A percentile compares a stretch with the other conserved stretches of the same genome.
phyloP scores from a whole-genome alignment of 768 basidiomycete genomes.

The Clitopilus hobsonii region DNA sequence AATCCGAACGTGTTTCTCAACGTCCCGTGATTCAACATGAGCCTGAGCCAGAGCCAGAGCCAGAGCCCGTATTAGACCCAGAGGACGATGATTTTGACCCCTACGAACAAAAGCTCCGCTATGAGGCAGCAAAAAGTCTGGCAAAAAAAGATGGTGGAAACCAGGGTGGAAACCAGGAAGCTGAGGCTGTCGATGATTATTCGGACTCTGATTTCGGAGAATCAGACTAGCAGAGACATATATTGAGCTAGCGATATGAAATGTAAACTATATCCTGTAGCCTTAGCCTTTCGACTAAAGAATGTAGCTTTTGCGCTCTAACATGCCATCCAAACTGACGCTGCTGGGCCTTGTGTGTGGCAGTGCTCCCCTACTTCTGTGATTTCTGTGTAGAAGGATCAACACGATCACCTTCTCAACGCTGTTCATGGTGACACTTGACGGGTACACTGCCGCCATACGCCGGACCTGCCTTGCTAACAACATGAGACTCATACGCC shows the following conservation, averaged over 20 bases:
- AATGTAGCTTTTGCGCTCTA: no score
- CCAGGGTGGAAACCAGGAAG: neutral
- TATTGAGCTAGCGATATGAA: no score
- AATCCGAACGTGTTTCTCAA: neutral
- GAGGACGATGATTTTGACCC: neutral
- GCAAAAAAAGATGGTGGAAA: no score
- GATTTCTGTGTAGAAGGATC: neutral
- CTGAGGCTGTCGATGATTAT: neutral
- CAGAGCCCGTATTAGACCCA: neutral
- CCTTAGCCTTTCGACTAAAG: no score
- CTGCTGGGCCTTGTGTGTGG: neutral
- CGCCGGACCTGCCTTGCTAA: neutral
- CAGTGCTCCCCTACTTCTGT: neutral
- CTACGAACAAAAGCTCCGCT: neutral
- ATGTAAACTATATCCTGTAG: no score
- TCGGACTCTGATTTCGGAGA: neutral
- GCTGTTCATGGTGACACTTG: neutral
- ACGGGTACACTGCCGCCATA: slow-evolving; percentile 2
- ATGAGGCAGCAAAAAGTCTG: no score
- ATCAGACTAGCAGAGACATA: neutral
- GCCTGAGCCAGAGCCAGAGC: neutral
- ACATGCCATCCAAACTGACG: neutral
- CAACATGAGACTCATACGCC: neutral
- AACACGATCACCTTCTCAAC: neutral
- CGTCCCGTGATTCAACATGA: neutral